Evolutionary conservation across 371 early-diverging fungal genomes (phyloP), one percentile per base, ranked within the genome.

Genomic region (Syncephalastrum monosporum): DNA sequence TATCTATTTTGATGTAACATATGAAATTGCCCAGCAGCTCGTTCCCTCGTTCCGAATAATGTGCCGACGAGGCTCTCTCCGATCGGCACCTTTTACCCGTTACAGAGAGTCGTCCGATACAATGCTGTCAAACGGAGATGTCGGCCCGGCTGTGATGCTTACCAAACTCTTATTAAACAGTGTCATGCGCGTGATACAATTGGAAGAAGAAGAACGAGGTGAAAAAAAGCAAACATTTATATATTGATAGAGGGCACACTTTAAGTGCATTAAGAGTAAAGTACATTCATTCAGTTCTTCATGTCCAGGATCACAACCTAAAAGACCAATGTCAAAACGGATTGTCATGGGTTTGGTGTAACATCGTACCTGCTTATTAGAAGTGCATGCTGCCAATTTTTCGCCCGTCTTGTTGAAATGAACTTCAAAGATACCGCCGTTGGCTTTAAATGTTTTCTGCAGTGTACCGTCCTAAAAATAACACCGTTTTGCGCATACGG

Each of bases 341-440:
- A 4, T 33, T 17, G 10, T 47, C 14, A 16, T 38, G 25, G 8
- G n/a, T 17, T 16, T 33, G 19, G 24, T 38, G n/a, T 33, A 42
- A 42, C 25, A 6, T 8, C 44, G 47, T 61, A 72, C 74, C 69
- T 80, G 80, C 57, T 69, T 80, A 64, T 77, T 76, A 42, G 80
- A 74, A 29, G 80, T 80, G 54, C 80, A 80, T 17, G 80, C 80
- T 27, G 80, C 80, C 45, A 80, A 53, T 55, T 74, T 78, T 29
- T 81, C 73, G 10, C 84, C 85, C 43, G 72, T 76, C 64, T 78
- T 81, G 60, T 82, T 89, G 73, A 86, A 92, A 57, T 85, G 83
- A 0, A 91, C 85, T 62, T 91, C 91, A 65, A 89, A 91, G 14
- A 91, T 86, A 8, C 86, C 90, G 25, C 87, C 90, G 60, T 85